Percentiles rank a stretch among this genome's conserved stretches.
These are phyloP conservation scores for Globisporangium middletonii DNA, from an alignment of 352 stramenopile genomes.

Conservation along the genomic window DNA sequence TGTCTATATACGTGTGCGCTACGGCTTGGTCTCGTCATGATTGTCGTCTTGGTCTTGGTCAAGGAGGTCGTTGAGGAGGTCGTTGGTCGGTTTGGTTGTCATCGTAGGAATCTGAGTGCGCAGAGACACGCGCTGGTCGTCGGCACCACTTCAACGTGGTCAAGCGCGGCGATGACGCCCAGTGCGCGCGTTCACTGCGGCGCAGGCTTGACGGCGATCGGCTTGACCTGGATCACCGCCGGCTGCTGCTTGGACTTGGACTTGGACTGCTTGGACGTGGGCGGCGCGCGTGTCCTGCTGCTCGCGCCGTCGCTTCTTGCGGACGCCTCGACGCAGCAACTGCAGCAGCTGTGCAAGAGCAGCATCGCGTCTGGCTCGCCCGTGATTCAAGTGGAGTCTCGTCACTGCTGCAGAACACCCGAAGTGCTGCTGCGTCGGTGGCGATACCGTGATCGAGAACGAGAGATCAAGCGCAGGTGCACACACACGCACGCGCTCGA, in stretches of 20 bases:
- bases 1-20: too few species aligned
- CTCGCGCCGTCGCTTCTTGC: neutral
- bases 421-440: too few species aligned
- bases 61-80: too few species aligned
- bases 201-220: slow-evolving; percentile 2
- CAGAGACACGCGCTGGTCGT: neutral
- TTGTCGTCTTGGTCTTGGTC: too few species aligned
- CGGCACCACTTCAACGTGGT: neutral
- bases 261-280: neutral
- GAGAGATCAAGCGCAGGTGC: too few species aligned
- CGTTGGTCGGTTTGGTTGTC: too few species aligned
- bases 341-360: neutral
- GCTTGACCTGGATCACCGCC: slow-evolving; percentile 7
- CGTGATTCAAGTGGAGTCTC: neutral
- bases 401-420: neutral
- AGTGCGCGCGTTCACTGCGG: neutral
- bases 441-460: too few species aligned
- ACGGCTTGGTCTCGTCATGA: too few species aligned
- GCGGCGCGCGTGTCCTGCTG: neutral
- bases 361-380: neutral
- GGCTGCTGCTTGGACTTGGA: neutral
- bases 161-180: neutral
- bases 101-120: too few species aligned
- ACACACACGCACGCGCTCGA: too few species aligned
- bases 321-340: neutral